Evolutionary conservation across 116 monocot genomes (phyloP), one percentile per base, ranked within the genome.

Genomic region (Zostera marina): DNA sequence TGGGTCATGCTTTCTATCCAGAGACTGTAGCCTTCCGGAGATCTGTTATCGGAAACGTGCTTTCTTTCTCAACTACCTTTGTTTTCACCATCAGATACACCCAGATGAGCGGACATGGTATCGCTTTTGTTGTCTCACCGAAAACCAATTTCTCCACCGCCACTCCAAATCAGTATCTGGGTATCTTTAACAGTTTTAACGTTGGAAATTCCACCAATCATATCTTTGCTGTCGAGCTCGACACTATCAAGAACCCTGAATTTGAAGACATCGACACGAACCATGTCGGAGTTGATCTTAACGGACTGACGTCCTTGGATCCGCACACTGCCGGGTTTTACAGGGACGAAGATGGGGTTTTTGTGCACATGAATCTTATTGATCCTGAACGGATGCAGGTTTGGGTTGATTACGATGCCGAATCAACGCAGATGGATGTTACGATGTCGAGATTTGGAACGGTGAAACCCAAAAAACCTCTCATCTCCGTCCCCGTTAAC

Each of bases 231-330:
- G 61, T 87, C 15, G 78, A 81, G 69, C 67, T 87, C 42, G 82
- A 87, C 67, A 73, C 70, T 2, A 66, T 81, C 5, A 49, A 67
- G 15, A 65, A 81, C 57, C 66, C 74, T 5, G 81, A 78, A 48
- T 73, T 81, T 56, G 3, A 38, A 7, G 81, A 81, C 71, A 75
- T 81, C 56, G 59, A 75, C 67, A 69, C 71, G 65, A 82, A 87
- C 74, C 82, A 82, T 48, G 69, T 79, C 21, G 82, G 76, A 9
- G 53, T 82, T 58, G 76, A 81, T 54, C 25, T 81, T 47, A 65
- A 82, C 56, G 56, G 66, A 47, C 11, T 78, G 15, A 20, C 7
- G 6, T 81, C 82, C 3, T 22, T 51, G 14, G 9, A 20, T 0
- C 59, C 73, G 7, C 20, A 47, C 22, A 14, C 68, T 8, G 81